Conservation (phyloP, 1,284 basidiomycete genomes). For the Trametes polyzona region DNA sequence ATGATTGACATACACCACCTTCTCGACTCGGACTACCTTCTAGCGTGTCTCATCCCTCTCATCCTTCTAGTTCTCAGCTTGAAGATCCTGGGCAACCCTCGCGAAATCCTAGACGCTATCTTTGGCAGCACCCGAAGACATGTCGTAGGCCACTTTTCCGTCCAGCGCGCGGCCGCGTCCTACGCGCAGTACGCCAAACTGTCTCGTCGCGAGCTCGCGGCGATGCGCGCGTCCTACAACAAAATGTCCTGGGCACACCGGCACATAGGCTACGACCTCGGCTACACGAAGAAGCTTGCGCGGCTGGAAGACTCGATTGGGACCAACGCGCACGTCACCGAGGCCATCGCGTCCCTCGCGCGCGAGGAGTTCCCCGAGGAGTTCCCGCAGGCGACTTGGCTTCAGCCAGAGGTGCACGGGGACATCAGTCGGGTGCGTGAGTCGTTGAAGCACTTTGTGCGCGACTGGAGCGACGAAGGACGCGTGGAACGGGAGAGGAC, state of each 20-base stretch:
- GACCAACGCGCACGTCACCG: slow-evolving; percentile 50
- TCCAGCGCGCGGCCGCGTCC: slow-evolving; percentile 30
- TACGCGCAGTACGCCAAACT: slow-evolving; percentile 32
- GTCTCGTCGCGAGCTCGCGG: slow-evolving; percentile 26
- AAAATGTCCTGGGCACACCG: slow-evolving; percentile 37
- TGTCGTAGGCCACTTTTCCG: slow-evolving; percentile 29
- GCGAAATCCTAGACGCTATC: slow-evolving; percentile 24
- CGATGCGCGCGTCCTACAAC: slow-evolving; percentile 33
- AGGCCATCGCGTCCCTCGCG: slow-evolving; percentile 51
- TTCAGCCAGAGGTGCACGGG: slow-evolving; percentile 27
- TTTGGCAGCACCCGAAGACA: slow-evolving; percentile 14
- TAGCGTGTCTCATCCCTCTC: slow-evolving; percentile 28
- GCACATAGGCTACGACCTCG: slow-evolving; percentile 53
- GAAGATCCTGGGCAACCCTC: slow-evolving; percentile 22
- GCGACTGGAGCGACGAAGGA: slow-evolving; percentile 69
- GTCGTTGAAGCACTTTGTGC: slow-evolving; percentile 65
- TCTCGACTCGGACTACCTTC: slow-evolving; percentile 26
- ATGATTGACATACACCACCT: slow-evolving; percentile 6
- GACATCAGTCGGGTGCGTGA: slow-evolving; percentile 58
- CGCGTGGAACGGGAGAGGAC: slow-evolving; percentile 52
- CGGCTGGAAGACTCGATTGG: slow-evolving; percentile 47
- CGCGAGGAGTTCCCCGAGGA: slow-evolving; percentile 21
- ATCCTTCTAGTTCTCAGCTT: slow-evolving; percentile 26
- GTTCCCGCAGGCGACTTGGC: slow-evolving; percentile 11
- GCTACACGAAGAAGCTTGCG: slow-evolving; percentile 56